Conservation (phyloP, 2,329 filamentous ascomycete species). For the Lachnellula suecica region DNA sequence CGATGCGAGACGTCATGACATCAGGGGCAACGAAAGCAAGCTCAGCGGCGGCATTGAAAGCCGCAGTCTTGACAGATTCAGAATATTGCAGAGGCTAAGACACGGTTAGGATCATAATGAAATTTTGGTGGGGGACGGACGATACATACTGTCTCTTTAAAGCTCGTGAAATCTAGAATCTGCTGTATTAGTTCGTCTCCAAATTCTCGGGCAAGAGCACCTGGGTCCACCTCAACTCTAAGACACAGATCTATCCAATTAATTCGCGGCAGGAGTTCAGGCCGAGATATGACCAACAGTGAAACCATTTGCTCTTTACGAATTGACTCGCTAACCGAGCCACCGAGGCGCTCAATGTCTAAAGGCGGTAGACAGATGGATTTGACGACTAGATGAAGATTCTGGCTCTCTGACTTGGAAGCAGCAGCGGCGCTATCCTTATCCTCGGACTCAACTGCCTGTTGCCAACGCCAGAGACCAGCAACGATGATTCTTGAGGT, state of each 20-base stretch:
- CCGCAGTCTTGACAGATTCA: conserved; percentile 60
- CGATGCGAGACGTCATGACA: conserved; percentile 71
- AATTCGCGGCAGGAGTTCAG: conserved; percentile 72
- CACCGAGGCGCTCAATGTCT: conserved; percentile 44
- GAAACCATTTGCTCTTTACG: conserved; percentile 72
- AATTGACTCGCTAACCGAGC: conserved; percentile 43
- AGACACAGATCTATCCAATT: conserved; percentile 91
- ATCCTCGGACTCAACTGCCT: conserved; percentile 64
- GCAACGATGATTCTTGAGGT: conserved; percentile 64
- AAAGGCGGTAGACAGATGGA: conserved; percentile 62
- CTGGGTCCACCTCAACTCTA: conserved; percentile 78
- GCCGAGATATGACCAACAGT: conserved; percentile 74
- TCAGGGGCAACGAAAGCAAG: conserved; percentile 92
- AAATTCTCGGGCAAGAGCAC: conserved; percentile 66
- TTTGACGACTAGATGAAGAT: conserved; percentile 61
- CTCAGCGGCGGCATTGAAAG: conserved; percentile 83
- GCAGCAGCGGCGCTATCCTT: conserved; percentile 73
- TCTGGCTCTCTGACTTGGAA: conserved; percentile 62
- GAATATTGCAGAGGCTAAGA: conserved; percentile 33
- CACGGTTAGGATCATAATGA: conserved; percentile 10
- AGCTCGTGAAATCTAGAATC: conserved; percentile 52
- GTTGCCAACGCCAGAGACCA: conserved; percentile 80
- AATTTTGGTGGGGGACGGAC: not conserved
- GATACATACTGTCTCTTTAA: conserved; percentile 50
- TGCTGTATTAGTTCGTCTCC: conserved; percentile 66